A percentile compares a stretch with the other conserved stretches of the same genome.
phyloP scores from a whole-genome alignment of 2,329 filamentous ascomycete genomes.

The Cladorrhinum sp. region DNA sequence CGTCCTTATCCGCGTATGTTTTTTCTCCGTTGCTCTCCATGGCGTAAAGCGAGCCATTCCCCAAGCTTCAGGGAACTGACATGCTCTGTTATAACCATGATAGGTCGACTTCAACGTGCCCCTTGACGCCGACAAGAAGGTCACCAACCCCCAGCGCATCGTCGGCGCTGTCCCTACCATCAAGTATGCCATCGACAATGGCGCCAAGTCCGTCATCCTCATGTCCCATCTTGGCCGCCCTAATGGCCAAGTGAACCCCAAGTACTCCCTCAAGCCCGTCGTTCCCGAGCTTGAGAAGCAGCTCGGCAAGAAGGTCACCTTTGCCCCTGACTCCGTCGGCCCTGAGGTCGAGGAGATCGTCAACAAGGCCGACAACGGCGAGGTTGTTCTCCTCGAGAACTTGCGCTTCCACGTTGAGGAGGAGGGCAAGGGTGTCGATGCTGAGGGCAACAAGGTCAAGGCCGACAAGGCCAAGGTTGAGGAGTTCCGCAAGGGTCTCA shows the following conservation, averaged over 20 bases:
- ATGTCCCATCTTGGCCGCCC: conserved; percentile 99
- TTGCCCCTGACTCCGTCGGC: conserved; percentile 88
- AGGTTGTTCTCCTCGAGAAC: conserved; percentile 93
- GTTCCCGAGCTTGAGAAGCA: conserved; percentile 89
- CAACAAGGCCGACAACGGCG: conserved; percentile 74
- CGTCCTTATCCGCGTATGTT: conserved; percentile 87
- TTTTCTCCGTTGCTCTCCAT: not conserved
- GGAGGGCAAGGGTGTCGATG: conserved; percentile 93
- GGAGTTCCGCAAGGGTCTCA: conserved; percentile 92
- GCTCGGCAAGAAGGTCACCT: conserved; percentile 77
- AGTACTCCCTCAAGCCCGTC: conserved; percentile 94
- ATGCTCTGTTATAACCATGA: conserved; percentile 13
- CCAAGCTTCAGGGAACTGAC: conserved; percentile 23
- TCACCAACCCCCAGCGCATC: conserved; percentile 98
- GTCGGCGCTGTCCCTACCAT: conserved; percentile 93
- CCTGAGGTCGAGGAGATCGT: conserved; percentile 86
- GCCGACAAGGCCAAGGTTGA: conserved; percentile 90
- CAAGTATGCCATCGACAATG: conserved; percentile 87
- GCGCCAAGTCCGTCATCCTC: conserved; percentile 87
- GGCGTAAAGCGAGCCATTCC: not conserved
- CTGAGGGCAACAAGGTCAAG: conserved; percentile 95
- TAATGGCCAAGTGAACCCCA: conserved; percentile 81
- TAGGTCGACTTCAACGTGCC: conserved; percentile 99
- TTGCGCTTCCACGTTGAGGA: conserved; percentile 97
- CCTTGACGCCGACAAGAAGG: conserved; percentile 84